A percentile compares a stretch with the other conserved stretches of the same genome.
These are phyloP conservation scores for Pseudozyma flocculosa DNA, from an alignment of 1,284 basidiomycete genomes.

Conservation along the genomic window DNA sequence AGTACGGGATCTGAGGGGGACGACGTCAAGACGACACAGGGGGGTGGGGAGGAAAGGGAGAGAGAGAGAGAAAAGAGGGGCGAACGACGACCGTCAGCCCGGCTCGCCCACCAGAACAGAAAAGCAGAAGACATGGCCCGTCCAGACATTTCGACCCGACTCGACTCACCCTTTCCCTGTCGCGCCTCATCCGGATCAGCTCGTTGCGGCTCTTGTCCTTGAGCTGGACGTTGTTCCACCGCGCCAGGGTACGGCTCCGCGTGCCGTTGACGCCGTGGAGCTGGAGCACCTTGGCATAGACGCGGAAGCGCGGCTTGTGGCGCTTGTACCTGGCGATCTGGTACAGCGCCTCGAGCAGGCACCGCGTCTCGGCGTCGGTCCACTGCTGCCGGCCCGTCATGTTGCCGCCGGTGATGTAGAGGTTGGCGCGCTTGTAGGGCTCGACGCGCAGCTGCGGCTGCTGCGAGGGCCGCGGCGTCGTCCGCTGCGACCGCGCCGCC, in stretches of 20 bases:
- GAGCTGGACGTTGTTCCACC: conserved; percentile 48
- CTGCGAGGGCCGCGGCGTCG: conserved; percentile 5
- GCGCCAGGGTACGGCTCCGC: conserved; percentile 9
- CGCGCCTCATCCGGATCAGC: conserved; percentile 33
- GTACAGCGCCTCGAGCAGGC: conserved; percentile 21
- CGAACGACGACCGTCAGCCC: too few species aligned
- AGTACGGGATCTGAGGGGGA: conserved; percentile 26
- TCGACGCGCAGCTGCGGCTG: conserved; percentile 19
- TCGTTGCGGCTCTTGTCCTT: conserved; percentile 49
- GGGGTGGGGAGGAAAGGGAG: background rate
- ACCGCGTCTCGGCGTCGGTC: conserved; percentile 19
- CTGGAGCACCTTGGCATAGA: conserved; percentile 29
- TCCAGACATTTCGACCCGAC: too few species aligned
- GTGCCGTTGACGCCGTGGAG: conserved; percentile 27
- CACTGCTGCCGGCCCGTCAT: conserved; percentile 29
- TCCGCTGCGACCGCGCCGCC: too few species aligned
- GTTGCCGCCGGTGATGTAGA: conserved; percentile 42
- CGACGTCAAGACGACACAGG: too few species aligned
- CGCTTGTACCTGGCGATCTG: conserved; percentile 29
- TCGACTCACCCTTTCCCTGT: conserved; percentile 8
- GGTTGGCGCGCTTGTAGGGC: conserved; percentile 28
- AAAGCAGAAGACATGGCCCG: too few species aligned
- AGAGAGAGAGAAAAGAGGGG: background rate
- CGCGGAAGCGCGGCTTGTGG: conserved; percentile 19
- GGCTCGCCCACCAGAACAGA: too few species aligned